A percentile compares a stretch with the other conserved stretches of the same genome.
phyloP scores from a whole-genome alignment of 2,329 filamentous ascomycete species.

The Penicillium aurantiogriseum region DNA sequence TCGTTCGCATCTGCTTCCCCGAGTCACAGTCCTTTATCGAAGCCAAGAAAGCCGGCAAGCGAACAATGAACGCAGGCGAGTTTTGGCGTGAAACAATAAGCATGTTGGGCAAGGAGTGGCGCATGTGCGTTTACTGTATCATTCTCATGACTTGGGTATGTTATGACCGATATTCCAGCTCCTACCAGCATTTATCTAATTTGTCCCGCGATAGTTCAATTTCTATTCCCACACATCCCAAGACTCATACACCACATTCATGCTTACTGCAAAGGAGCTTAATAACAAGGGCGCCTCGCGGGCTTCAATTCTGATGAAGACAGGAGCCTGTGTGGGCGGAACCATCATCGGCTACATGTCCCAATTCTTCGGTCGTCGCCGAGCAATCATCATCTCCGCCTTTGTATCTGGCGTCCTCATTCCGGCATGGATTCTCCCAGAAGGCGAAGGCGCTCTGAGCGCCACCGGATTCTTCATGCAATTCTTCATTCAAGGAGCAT shows the following conservation, averaged over 20 bases:
- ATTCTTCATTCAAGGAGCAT: slow-evolving; percentile 69
- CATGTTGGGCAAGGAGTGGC: slow-evolving; percentile 71
- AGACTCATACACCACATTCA: slow-evolving; percentile 79
- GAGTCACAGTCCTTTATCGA: slow-evolving; percentile 75
- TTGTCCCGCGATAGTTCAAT: slow-evolving; percentile 49
- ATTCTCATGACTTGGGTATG: slow-evolving; percentile 69
- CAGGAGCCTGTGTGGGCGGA: slow-evolving; percentile 65
- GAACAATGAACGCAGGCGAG: slow-evolving; percentile 42
- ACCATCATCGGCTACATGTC: slow-evolving; percentile 62
- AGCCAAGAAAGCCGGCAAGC: slow-evolving; percentile 61
- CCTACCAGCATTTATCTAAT: not conserved
- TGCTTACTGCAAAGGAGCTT: slow-evolving; percentile 70
- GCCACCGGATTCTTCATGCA: slow-evolving; percentile 49
- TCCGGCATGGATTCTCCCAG: slow-evolving; percentile 66
- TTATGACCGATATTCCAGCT: not conserved
- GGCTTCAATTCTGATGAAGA: slow-evolving; percentile 80
- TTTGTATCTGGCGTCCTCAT: slow-evolving; percentile 68
- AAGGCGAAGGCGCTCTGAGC: slow-evolving; percentile 29
- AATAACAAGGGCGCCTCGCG: slow-evolving; percentile 62
- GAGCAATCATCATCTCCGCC: slow-evolving; percentile 54
- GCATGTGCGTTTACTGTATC: slow-evolving; percentile 73
- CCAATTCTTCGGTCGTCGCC: slow-evolving; percentile 71
- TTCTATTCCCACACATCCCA: slow-evolving; percentile 77
- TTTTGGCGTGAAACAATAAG: slow-evolving; percentile 69
- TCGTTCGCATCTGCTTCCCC: slow-evolving; percentile 66